Evolutionary conservation across 495 filamentous ascomycete genomes (phyloP), one percentile per base, ranked within the genome.

Genomic region (Tuber aestivum): DNA sequence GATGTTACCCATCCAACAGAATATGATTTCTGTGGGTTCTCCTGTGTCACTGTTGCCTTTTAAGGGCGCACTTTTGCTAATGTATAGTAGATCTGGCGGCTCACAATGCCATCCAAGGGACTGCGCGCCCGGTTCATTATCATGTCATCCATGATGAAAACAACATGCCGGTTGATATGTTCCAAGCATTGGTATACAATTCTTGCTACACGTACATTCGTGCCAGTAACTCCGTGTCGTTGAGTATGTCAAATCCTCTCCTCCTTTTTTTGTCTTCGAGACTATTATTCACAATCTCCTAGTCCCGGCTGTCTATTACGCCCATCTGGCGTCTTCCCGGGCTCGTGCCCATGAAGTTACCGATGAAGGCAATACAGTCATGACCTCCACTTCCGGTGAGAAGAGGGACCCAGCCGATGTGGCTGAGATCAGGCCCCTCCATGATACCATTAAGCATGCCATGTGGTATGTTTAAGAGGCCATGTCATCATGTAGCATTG

Each of bases 191-290:
- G 86, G 91, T 97, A 42, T 97, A 97, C 80, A 91, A 97, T 73
- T 93, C 96, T 70, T 95, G 90, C 77, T 97, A 95, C 84, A 92
- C 95, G 78, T 99, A 96, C 80, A 91, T 92, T 78, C 89, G 95
- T 18, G 92, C 94, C 0, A 98, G 94, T 0, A 97, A 94, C 0
- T 93, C 95, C 0, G 94, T 99, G 0, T 97, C 95, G 0, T 83
- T 97, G 7, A 91, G 91, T 89, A 85, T 84, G 87, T 84, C 69
- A 50, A 69, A 72, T 68, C 21, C 9, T 35, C 27, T 44, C 23
- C 21, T 32, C 27, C 48, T 72, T 37, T 40, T 45, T 16, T 40
- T 32, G 27, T 56, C 71, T 37, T 40, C 42, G 16, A 40, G 69
- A 21, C 41, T 23, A 21, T 70, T 76, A 70, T 78, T 85, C 80